Evolutionary conservation across 2,329 filamentous ascomycete species (phyloP), one percentile per base, ranked within the genome.

Genomic region (Ascocoryne sarcoides): DNA sequence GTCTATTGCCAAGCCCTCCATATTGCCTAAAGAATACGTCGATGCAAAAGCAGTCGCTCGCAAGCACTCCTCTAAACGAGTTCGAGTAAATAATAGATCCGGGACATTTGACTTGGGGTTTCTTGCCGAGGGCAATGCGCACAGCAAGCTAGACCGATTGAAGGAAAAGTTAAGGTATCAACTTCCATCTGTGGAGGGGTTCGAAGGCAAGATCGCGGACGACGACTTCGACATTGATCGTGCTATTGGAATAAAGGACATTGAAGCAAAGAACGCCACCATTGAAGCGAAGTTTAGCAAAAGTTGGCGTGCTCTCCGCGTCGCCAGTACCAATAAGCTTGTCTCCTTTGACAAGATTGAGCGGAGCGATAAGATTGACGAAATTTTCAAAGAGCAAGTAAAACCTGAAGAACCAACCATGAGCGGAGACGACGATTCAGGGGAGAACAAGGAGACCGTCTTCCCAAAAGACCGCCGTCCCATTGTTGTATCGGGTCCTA

Each of bases 161-260:
- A 85, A 83, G 57, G 69, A 80, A 39, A 57, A 67, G 2, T 64
- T 66, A 53, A 78, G 84, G 49, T 86, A 79, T 61, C 66, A 70
- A 38, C 67, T 85, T 32, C 89, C 89, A 4, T 72, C 77, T 28
- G 66, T 87, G 39, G 76, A 82, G 37, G 72, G 70, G 15, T 88
- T 90, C 61, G 74, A 82, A 59, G 71, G 73, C 46, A 79, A 77
- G 44, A 88, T 95, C 48, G 76, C 81, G 47, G 75, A 79, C 40
- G 84, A 87, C 55, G 83, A 94, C 42, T 79, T 95, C 53, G 87
- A 95, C 60, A 77, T 94, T 39, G 84, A 88, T 15, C 87, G 90
- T 72, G 82, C 85, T 8, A 7, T 7, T 7, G 23, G 12, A 7
- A n/a, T n/a, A n/a, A 77, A 66, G 30, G 71, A 78, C 62, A 51